Evolutionary conservation across 2,329 filamentous ascomycete genomes (phyloP).

Genomic region (Fusarium brevicatenulatum): DNA sequence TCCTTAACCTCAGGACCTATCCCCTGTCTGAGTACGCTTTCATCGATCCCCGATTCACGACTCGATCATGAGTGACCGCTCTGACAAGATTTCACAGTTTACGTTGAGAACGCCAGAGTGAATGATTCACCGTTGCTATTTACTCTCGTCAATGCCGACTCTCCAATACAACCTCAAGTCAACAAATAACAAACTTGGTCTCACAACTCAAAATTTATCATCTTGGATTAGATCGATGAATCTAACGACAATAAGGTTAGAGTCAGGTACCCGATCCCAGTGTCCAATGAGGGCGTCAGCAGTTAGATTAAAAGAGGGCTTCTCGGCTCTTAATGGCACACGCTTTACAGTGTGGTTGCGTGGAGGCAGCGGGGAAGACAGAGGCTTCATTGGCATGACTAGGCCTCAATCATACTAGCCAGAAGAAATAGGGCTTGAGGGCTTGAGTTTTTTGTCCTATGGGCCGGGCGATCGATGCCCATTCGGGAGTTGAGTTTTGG

Average conservation of each 20-base stretch:
- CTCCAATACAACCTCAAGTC: conserved; percentile 32
- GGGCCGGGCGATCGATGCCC: conserved; percentile 14
- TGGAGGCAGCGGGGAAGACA: conserved; percentile 29
- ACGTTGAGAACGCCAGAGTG: background rate
- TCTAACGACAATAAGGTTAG: conserved; percentile 31
- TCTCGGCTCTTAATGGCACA: conserved; percentile 5
- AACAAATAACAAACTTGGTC: conserved; percentile 26
- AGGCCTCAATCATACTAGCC: conserved; percentile 25
- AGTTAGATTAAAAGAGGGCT: conserved; percentile 32
- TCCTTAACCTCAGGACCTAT: background rate
- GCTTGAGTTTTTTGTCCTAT: conserved; percentile 1
- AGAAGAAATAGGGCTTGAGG: conserved; percentile 27
- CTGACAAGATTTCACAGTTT: background rate
- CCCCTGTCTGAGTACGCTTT: background rate
- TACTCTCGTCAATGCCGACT: conserved; percentile 6
- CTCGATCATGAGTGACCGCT: background rate
- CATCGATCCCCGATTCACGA: background rate
- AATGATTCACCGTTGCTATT: conserved; percentile 22
- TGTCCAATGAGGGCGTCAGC: conserved; percentile 17
- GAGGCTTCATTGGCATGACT: conserved; percentile 23
- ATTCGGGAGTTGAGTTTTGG: conserved; percentile 30
- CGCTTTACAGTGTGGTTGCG: conserved; percentile 1
- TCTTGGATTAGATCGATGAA: conserved; percentile 27
- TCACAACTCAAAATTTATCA: conserved; percentile 27
- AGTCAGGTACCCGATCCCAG: conserved; percentile 36